Conservation (phyloP, 352 stramenopile genomes). For the Phytopythium sindhum region DNA sequence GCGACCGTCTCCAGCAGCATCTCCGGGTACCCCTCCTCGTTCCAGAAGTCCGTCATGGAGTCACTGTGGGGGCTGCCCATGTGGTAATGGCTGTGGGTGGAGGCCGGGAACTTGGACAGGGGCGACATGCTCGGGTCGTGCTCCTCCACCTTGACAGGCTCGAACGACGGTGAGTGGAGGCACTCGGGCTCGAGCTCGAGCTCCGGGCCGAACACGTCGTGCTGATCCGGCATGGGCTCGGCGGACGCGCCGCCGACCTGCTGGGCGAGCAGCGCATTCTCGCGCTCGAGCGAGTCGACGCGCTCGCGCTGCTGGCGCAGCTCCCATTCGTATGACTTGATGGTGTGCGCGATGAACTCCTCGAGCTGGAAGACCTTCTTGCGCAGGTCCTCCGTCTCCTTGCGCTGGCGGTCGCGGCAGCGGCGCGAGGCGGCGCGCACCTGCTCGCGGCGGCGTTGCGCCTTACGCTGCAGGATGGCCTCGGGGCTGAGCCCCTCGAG, state of each 20-base stretch:
- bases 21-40: slow-evolving; percentile 13
- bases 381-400: slow-evolving; percentile 64
- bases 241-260: slow-evolving; percentile 7
- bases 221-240: not conserved
- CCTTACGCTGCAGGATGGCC: slow-evolving; percentile 55
- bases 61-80: not conserved
- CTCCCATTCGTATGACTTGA: slow-evolving; percentile 56
- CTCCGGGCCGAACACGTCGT: slow-evolving; percentile 1
- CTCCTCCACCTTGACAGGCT: slow-evolving; percentile 30
- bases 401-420: slow-evolving; percentile 57
- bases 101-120: slow-evolving; percentile 5
- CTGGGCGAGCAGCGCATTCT: slow-evolving; percentile 37
- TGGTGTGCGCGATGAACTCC: slow-evolving; percentile 57
- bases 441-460: slow-evolving; percentile 56
- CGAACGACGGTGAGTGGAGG: slow-evolving; percentile 16
- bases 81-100: not conserved
- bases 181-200: slow-evolving; percentile 20
- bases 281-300: slow-evolving; percentile 33
- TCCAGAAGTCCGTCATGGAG: not conserved
- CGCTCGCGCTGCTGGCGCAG: slow-evolving; percentile 37
- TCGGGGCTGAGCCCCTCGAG: slow-evolving; percentile 38
- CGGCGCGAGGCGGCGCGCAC: slow-evolving; percentile 53
- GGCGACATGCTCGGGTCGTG: slow-evolving; percentile 8
- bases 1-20: slow-evolving; percentile 26
- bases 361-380: slow-evolving; percentile 70